phyloP scores from a whole-genome alignment of 176 grass and related monocot species.

The Oryza brachyantha region DNA sequence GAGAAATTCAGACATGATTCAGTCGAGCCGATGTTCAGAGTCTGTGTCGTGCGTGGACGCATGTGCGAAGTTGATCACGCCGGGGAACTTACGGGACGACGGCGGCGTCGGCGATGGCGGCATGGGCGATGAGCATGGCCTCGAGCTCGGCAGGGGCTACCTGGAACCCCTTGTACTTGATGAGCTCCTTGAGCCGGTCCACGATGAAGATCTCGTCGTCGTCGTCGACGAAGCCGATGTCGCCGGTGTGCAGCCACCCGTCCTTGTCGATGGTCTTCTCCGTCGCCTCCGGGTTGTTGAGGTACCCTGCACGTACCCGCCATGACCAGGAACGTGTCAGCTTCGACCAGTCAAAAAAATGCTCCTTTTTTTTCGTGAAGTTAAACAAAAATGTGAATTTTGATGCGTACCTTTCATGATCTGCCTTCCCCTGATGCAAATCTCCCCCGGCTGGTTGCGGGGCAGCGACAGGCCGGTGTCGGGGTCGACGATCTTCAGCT shows the following conservation, averaged over 20 bases:
- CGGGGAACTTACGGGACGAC: constrained; percentile 59
- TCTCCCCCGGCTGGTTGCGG: constrained; percentile 69
- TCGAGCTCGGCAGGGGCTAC: constrained; percentile 88
- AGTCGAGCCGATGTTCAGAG: neutral
- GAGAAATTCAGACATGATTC: neutral
- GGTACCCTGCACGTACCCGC: constrained; percentile 55
- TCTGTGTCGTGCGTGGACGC: neutral
- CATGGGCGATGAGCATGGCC: constrained; percentile 71
- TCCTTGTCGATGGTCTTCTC: constrained; percentile 67
- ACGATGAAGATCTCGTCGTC: constrained; percentile 95
- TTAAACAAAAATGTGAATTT: neutral
- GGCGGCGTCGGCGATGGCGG: constrained; percentile 60
- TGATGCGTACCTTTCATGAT: constrained; percentile 70
- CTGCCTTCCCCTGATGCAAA: constrained; percentile 83
- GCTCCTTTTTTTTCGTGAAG: neutral
- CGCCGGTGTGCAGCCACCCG: constrained; percentile 93
- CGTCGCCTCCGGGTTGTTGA: constrained; percentile 74
- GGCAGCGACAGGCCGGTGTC: constrained; percentile 47
- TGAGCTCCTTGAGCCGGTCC: constrained; percentile 90
- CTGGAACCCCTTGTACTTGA: constrained; percentile 94
- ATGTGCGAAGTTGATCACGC: neutral
- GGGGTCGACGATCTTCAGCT: constrained; percentile 77
- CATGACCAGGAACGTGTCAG: neutral
- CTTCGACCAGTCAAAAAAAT: neutral
- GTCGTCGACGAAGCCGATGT: constrained; percentile 76